Evolutionary conservation across 352 stramenopile genomes (phyloP).

Genomic region (Phytophthora syringae): DNA sequence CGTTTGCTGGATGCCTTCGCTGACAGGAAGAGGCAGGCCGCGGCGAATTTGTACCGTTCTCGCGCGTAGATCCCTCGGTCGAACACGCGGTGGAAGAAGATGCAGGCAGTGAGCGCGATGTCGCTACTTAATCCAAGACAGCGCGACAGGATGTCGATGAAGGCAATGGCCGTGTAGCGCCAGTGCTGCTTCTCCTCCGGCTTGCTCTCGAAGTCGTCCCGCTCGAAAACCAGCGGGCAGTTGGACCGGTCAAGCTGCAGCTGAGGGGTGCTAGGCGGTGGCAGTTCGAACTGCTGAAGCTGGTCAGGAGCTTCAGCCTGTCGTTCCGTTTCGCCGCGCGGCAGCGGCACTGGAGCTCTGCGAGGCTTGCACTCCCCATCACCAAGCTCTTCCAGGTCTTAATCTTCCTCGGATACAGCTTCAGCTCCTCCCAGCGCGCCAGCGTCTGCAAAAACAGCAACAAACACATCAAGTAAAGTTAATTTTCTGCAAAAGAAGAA

Average conservation of each 20-base stretch:
- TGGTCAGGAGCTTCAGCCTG: constrained; percentile 73
- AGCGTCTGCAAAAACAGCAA: constrained; percentile 51
- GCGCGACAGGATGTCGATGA: constrained; percentile 80
- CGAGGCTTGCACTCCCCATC: constrained; percentile 74
- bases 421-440: constrained; percentile 85
- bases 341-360: constrained; percentile 54
- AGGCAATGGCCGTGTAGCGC: constrained; percentile 79
- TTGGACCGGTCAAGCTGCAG: constrained; percentile 77
- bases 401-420: constrained; percentile 79
- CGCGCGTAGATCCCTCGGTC: constrained; percentile 81
- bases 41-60: constrained; percentile 85
- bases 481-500: too few relatives aligned
- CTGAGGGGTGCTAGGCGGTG: constrained; percentile 43
- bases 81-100: constrained; percentile 86
- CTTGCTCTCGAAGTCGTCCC: constrained; percentile 56
- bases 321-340: constrained; percentile 68
- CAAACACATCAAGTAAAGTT: not conserved
- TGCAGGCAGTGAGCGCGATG: constrained; percentile 72
- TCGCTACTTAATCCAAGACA: constrained; percentile 73
- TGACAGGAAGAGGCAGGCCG: constrained; percentile 81
- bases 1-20: constrained; percentile 87
- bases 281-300: constrained; percentile 77
- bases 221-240: constrained; percentile 80
- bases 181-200: constrained; percentile 84
- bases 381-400: constrained; percentile 82